phyloP scores from a whole-genome alignment of 176 grass and related monocot genomes.

The Musa beccarii region DNA sequence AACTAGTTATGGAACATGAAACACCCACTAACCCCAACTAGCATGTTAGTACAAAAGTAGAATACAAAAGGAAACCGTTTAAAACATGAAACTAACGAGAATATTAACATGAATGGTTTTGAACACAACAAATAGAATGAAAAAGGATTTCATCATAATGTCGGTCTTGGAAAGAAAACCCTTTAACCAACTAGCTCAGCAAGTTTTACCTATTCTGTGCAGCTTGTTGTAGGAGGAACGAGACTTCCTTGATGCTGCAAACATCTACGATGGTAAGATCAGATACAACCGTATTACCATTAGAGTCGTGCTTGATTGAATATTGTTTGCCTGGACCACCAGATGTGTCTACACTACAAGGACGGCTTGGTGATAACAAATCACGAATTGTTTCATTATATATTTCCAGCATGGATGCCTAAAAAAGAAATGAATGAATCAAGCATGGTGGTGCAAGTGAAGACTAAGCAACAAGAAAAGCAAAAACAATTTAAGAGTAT shows the following conservation, averaged over 20 bases:
- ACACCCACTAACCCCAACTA: too few species aligned
- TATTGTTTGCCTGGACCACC: constrained; percentile 38
- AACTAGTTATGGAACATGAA: too few species aligned
- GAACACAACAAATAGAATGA: too few species aligned
- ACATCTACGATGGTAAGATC: constrained; percentile 72
- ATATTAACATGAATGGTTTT: too few species aligned
- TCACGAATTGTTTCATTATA: constrained; percentile 96
- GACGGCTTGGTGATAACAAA: constrained; percentile 42
- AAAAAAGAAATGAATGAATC: constrained; percentile 4
- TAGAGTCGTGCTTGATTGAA: constrained; percentile 69
- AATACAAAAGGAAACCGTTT: too few species aligned
- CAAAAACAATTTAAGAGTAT: not conserved
- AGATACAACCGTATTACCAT: constrained; percentile 63
- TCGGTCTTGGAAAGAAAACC: not conserved
- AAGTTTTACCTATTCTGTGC: constrained; percentile 52
- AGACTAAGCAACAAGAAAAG: not conserved
- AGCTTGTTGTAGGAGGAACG: constrained; percentile 58
- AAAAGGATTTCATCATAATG: too few species aligned
- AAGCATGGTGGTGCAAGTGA: not conserved
- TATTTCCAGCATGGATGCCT: constrained; percentile 95
- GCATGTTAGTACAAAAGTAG: too few species aligned
- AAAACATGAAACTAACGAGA: too few species aligned
- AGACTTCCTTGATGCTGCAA: constrained; percentile 48
- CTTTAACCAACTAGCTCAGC: not conserved
- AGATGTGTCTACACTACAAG: constrained; percentile 30